Evolutionary conservation across 306 rosid genomes (phyloP), one percentile per base, ranked within the genome.

Genomic region (Cyclanthera cordifolia): DNA sequence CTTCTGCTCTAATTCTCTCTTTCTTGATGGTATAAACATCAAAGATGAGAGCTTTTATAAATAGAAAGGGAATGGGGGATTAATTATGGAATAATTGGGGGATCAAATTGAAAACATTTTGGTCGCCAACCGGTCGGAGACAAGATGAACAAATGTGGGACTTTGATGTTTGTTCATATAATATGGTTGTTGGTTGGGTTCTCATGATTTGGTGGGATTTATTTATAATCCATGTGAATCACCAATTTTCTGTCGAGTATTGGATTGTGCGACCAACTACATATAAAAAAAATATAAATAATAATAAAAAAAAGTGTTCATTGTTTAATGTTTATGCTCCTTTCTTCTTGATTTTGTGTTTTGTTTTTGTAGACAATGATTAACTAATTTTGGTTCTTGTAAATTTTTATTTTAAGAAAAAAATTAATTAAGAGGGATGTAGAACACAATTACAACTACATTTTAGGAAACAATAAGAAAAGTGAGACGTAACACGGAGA

Each of bases 141-240:
- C 85, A 87, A 75, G 95, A 92, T 87, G 79, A 85, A 82, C 97
- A 92, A 77, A 58, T 30, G 90, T 78, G 96, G 96, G 95, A 70
- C 87, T 3, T 65, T 54, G 77, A 75, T 83, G 79, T 84, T 61
- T 49, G 37, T 2, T 56, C 43, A 53, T 52, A 88, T 86, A 83
- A 69, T 13, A 85, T 69, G 81, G 83, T 64, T 77, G 72, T 34
- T 84, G 47, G 3, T 78, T 79, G 53, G 65, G 43, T 57, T 57
- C 1, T 4, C n/a, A n/a, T 75, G 72, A 59, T 60, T 70, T 50
- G 64, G 70, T 78, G 74, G 72, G 81, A 81, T 84, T 77, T 32
- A 58, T 11, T 53, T 87, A 50, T 0, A 48, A 67, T 67, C 91
- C 90, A 78, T 88, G 39, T 45, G 95, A 85, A 17, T 34, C 1